Evolutionary conservation across 2,329 filamentous ascomycete genomes (phyloP).

Genomic region (Dichotomopilus funicola): DNA sequence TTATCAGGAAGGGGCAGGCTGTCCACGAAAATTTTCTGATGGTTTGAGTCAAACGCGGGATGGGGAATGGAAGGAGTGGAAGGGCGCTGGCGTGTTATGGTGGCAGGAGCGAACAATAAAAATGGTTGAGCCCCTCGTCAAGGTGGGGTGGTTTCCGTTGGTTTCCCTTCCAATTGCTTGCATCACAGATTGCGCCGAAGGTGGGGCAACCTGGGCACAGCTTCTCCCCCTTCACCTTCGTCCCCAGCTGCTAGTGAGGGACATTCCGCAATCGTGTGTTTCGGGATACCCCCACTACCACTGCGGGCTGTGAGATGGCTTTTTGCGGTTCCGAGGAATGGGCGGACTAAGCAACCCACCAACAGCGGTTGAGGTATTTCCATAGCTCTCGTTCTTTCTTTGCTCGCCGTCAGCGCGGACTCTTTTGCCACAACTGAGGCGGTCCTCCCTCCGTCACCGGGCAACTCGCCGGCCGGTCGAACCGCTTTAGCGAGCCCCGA

Average conservation of each 20-base stretch:
- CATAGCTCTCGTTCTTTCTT: background rate
- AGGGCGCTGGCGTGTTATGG: slow-evolving; percentile 14
- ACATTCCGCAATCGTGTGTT: slow-evolving; percentile 10
- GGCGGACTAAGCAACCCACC: background rate
- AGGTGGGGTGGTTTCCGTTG: slow-evolving; percentile 24
- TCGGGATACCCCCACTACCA: background rate
- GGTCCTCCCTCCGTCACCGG: slow-evolving; percentile 13
- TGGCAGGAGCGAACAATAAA: slow-evolving; percentile 27
- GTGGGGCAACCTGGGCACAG: slow-evolving; percentile 6
- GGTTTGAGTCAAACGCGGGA: slow-evolving; percentile 9
- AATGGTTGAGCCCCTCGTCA: slow-evolving; percentile 23
- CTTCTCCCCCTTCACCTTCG: background rate
- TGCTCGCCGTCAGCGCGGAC: background rate
- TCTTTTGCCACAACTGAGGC: slow-evolving; percentile 9
- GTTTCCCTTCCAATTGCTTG: slow-evolving; percentile 15
- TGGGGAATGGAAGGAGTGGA: slow-evolving; percentile 9
- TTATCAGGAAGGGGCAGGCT: background rate
- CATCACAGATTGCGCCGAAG: slow-evolving; percentile 19
- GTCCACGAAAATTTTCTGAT: slow-evolving; percentile 7
- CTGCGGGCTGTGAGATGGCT: background rate
- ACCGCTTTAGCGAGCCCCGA: slow-evolving; percentile 8
- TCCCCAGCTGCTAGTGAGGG: slow-evolving; percentile 18
- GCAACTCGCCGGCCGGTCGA: slow-evolving; percentile 5
- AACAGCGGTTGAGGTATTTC: background rate
- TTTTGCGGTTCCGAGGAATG: background rate